Conservation (phyloP, 441 rosid genomes). For the Biscutella auriculata region DNA sequence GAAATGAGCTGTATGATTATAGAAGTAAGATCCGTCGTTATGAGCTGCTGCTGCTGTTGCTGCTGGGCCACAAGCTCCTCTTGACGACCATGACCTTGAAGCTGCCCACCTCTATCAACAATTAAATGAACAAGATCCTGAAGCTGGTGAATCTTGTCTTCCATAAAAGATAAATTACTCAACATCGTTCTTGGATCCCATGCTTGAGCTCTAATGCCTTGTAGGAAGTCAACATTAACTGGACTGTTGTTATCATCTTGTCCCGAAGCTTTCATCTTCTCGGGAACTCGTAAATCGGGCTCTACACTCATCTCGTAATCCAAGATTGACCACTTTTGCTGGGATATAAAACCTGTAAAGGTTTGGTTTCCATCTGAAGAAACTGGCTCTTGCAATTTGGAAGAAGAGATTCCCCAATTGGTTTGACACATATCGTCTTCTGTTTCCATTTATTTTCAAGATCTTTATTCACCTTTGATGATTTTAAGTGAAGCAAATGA, state of each 20-base stretch:
- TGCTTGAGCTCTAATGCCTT: constrained; percentile 33
- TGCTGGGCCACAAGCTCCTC: constrained; percentile 59
- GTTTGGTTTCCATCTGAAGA: constrained; percentile 10
- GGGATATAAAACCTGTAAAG: constrained; percentile 27
- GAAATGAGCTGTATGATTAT: constrained; percentile 86
- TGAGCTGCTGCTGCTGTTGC: constrained; percentile 69
- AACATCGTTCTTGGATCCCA: constrained; percentile 84
- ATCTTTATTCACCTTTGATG: constrained; percentile 1
- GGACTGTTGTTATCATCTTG: constrained; percentile 26
- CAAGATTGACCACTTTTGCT: constrained; percentile 50
- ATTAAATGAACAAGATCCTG: constrained; percentile 67
- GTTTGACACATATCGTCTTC: constrained; percentile 34
- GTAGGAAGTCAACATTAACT: constrained; percentile 25
- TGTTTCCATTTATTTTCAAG: constrained; percentile 38
- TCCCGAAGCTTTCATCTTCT: constrained; percentile 21
- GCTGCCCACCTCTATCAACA: constrained; percentile 39
- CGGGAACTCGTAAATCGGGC: constrained; percentile 30
- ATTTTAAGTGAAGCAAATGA: background rate
- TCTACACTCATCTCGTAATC: constrained; percentile 35
- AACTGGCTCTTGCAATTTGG: constrained; percentile 24
- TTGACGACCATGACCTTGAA: constrained; percentile 31
- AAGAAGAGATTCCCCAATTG: constrained; percentile 41
- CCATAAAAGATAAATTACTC: constrained; percentile 66
- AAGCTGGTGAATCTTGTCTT: constrained; percentile 77
- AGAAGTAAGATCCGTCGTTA: constrained; percentile 83